Evolutionary conservation across 2,329 filamentous ascomycete genomes (phyloP).

Genomic region (Colletotrichum eremochloae): DNA sequence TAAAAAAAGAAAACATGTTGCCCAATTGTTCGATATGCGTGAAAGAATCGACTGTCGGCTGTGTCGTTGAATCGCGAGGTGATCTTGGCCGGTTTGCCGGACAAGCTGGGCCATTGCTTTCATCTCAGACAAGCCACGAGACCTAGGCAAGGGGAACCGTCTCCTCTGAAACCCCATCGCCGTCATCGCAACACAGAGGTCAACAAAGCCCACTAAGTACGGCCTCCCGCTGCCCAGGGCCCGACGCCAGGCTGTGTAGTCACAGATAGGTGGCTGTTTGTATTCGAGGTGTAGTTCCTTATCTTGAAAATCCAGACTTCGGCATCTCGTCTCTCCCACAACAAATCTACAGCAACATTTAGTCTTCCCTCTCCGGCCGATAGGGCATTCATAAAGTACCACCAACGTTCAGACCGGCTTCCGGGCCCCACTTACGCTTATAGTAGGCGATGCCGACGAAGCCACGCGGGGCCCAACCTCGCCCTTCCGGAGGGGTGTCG

Average conservation of each 20-base stretch:
- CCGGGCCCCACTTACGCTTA: background rate
- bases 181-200: conserved; percentile 34
- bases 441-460: background rate
- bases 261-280: background rate
- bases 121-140: background rate
- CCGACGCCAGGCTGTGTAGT: background rate
- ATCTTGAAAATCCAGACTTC: background rate
- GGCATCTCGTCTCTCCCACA: background rate
- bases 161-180: conserved; percentile 38
- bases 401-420: background rate
- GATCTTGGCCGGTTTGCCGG: background rate
- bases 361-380: background rate
- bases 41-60: background rate
- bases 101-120: background rate
- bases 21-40: background rate
- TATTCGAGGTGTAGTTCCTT: background rate
- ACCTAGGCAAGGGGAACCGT: conserved; percentile 20
- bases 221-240: background rate
- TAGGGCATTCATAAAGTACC: background rate
- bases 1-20: background rate
- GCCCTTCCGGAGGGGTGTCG: background rate
- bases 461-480: background rate
- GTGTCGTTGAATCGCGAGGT: background rate
- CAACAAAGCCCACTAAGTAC: background rate
- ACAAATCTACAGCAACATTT: background rate